A percentile compares a stretch with the other conserved stretches of the same genome.
Evolutionary conservation across 306 rosid genomes (phyloP).

Genomic region (Lathyrus tuberosus): DNA sequence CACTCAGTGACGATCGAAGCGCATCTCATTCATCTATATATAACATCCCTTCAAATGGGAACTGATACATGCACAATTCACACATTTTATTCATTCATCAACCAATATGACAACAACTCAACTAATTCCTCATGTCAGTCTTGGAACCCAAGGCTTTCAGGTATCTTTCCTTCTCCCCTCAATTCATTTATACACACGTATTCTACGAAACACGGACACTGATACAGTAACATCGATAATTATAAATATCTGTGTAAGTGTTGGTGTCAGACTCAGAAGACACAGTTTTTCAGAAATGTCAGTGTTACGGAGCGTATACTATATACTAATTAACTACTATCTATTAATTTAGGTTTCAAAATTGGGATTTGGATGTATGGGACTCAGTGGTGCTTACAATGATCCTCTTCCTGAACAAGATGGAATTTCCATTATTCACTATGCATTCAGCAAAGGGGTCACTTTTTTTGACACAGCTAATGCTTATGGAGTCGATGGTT

Average conservation of each 20-base stretch:
- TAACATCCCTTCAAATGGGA: background rate
- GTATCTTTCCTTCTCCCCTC: background rate
- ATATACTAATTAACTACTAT: too few species aligned
- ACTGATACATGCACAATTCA: background rate
- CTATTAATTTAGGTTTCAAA: conserved; percentile 60
- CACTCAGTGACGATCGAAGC: background rate
- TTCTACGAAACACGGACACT: too few species aligned
- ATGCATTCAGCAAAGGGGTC: conserved; percentile 64
- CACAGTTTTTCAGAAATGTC: too few species aligned
- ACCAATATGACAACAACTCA: conserved; percentile 37
- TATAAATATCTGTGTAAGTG: too few species aligned
- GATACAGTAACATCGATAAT: too few species aligned
- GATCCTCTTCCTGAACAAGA: conserved; percentile 60
- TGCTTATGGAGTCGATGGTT: conserved; percentile 50
- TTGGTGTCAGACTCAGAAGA: too few species aligned
- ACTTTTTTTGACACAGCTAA: conserved; percentile 80
- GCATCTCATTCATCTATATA: background rate
- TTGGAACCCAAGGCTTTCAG: conserved; percentile 40
- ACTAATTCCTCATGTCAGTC: background rate
- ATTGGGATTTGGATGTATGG: conserved; percentile 75
- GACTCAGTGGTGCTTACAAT: conserved; percentile 58
- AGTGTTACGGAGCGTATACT: too few species aligned
- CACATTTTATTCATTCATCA: background rate
- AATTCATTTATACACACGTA: too few species aligned
- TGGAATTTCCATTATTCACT: conserved; percentile 57